Evolutionary conservation across 495 filamentous ascomycete genomes (phyloP).

Genomic region (Chaetomium fimeti): DNA sequence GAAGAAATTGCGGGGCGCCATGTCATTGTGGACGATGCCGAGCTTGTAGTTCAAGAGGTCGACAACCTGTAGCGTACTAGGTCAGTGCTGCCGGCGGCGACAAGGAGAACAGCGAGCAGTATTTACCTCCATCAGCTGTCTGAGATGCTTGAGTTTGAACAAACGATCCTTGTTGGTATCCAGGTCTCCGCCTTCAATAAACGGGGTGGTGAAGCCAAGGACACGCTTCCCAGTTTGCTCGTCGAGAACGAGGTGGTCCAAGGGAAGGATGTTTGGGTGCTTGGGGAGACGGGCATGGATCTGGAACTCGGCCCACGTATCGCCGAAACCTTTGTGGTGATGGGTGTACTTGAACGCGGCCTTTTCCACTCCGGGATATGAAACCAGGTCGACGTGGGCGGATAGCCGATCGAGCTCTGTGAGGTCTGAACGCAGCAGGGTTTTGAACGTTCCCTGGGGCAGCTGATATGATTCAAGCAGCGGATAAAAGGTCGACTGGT

Average conservation of each 20-base stretch:
- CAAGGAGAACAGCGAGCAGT: background rate
- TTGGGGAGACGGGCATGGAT: constrained; percentile 13
- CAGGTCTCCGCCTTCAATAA: constrained; percentile 41
- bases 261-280: constrained; percentile 40
- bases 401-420: background rate
- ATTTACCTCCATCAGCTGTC: background rate
- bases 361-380: background rate
- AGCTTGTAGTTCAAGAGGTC: constrained; percentile 44
- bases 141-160: background rate
- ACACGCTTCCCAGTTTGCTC: constrained; percentile 34
- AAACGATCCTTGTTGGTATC: constrained; percentile 17
- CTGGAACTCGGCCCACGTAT: background rate
- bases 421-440: background rate
- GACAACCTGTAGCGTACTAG: constrained; percentile 17
- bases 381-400: background rate
- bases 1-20: constrained; percentile 21
- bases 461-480: background rate
- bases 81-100: background rate
- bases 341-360: background rate
- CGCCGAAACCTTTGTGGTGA: background rate
- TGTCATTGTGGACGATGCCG: constrained; percentile 36
- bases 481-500: background rate
- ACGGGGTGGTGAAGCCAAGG: constrained; percentile 42
- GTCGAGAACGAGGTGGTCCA: constrained; percentile 44
- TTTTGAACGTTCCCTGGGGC: background rate